Evolutionary conservation across 2,329 filamentous ascomycete species (phyloP).

Genomic region (Penicillium sp.): DNA sequence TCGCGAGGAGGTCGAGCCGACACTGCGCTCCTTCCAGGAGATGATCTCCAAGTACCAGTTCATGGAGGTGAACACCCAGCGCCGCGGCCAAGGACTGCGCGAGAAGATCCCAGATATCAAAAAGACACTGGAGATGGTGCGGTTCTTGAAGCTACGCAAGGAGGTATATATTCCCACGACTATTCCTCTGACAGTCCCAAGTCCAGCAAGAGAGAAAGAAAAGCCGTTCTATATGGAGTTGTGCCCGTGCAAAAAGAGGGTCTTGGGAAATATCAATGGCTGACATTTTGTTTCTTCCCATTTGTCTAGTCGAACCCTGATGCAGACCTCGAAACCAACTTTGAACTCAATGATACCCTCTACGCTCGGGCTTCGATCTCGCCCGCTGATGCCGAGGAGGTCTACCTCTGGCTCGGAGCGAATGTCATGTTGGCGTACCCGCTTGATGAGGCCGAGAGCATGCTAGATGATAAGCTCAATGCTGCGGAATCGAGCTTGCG

Average conservation of each 20-base stretch:
- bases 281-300: neutral
- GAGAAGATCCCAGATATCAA: slow-evolving; percentile 98
- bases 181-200: neutral
- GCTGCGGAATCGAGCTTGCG: slow-evolving; percentile 75
- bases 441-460: slow-evolving; percentile 76
- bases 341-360: slow-evolving; percentile 94
- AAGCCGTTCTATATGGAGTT: neutral
- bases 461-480: slow-evolving; percentile 73
- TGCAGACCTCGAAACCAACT: slow-evolving; percentile 78
- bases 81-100: slow-evolving; percentile 74
- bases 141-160: slow-evolving; percentile 74
- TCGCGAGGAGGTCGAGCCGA: slow-evolving; percentile 47
- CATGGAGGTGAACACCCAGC: slow-evolving; percentile 93
- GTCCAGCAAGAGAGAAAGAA: neutral
- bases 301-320: slow-evolving; percentile 33
- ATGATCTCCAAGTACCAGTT: slow-evolving; percentile 91
- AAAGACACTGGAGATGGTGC: slow-evolving; percentile 90
- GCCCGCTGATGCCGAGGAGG: slow-evolving; percentile 71
- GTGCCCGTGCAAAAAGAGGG: neutral
- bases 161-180: slow-evolving; percentile 54
- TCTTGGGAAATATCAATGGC: neutral
- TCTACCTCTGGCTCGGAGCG: slow-evolving; percentile 96
- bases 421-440: slow-evolving; percentile 98
- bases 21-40: slow-evolving; percentile 49
- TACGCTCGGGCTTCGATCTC: slow-evolving; percentile 84